Evolutionary conservation across 23 red algal species (phyloP).

Genomic region (Chondrus crispus): DNA sequence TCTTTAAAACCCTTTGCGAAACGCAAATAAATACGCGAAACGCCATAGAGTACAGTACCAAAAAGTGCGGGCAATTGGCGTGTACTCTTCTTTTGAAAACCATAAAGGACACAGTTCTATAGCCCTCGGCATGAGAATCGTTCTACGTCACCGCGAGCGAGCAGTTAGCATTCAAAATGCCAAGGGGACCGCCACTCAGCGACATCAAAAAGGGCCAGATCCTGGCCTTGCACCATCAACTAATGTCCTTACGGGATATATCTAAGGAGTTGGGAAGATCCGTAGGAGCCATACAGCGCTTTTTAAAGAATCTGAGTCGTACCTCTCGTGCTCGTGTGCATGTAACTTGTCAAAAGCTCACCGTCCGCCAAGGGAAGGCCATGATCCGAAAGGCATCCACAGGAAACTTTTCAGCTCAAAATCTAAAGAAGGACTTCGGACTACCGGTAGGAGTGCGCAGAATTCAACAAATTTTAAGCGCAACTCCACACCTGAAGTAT

Average conservation of each 20-base stretch:
- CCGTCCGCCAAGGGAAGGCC: neutral
- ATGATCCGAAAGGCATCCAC: neutral
- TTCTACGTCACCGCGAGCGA: no score
- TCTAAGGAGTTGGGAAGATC: neutral
- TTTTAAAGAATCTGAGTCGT: neutral
- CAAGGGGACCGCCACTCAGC: neutral
- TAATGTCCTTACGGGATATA: neutral
- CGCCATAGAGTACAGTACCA: no score
- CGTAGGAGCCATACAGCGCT: neutral
- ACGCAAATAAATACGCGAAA: no score
- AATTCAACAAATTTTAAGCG: neutral
- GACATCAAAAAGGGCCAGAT: neutral
- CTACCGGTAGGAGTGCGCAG: neutral
- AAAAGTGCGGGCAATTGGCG: no score
- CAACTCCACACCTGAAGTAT: neutral
- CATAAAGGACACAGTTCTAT: no score
- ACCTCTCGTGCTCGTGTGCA: no score
- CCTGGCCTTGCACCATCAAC: neutral
- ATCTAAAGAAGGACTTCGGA: neutral
- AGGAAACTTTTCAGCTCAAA: neutral
- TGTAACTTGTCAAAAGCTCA: no score
- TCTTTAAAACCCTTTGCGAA: no score
- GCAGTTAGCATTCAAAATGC: no score
- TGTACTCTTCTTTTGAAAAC: no score
- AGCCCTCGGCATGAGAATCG: no score